phyloP scores from a whole-genome alignment of 441 rosid species.

The Croton laevigatus region DNA sequence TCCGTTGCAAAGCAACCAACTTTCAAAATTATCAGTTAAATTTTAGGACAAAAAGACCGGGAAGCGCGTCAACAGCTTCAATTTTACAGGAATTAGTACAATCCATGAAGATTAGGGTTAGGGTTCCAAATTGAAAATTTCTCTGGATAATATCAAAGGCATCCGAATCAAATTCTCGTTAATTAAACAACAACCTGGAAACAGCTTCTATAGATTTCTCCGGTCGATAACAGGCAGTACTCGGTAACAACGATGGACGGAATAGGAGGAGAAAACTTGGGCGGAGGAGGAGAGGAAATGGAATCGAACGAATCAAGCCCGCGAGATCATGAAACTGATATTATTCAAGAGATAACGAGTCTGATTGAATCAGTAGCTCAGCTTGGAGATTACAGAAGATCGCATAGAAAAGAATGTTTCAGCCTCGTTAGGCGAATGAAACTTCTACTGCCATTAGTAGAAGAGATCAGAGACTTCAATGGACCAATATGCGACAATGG shows the following conservation, averaged over 20 bases:
- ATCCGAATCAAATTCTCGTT: background rate
- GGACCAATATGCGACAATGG: constrained; percentile 12
- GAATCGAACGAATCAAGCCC: constrained; percentile 13
- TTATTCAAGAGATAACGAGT: constrained; percentile 15
- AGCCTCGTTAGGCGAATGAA: constrained; percentile 52
- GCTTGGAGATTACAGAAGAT: constrained; percentile 34
- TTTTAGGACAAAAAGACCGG: constrained; percentile 10
- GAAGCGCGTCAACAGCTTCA: constrained; percentile 11
- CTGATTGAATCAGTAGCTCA: constrained; percentile 33
- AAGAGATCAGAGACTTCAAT: constrained; percentile 43
- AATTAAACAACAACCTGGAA: background rate
- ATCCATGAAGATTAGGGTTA: constrained; percentile 6
- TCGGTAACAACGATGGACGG: constrained; percentile 16
- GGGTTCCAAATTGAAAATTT: constrained; percentile 4
- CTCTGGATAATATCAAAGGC: background rate
- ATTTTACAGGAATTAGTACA: background rate
- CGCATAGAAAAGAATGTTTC: constrained; percentile 52
- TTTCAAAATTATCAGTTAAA: constrained; percentile 11
- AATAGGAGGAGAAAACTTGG: constrained; percentile 2
- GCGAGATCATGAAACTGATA: background rate
- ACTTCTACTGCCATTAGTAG: constrained; percentile 53
- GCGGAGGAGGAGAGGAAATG: background rate
- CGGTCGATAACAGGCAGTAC: background rate
- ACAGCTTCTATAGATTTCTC: background rate
- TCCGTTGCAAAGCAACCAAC: constrained; percentile 22